Percentiles rank a stretch among this genome's conserved stretches.
Conservation (phyloP, 2,329 filamentous ascomycete genomes). For the Mycogone perniciosa region DNA sequence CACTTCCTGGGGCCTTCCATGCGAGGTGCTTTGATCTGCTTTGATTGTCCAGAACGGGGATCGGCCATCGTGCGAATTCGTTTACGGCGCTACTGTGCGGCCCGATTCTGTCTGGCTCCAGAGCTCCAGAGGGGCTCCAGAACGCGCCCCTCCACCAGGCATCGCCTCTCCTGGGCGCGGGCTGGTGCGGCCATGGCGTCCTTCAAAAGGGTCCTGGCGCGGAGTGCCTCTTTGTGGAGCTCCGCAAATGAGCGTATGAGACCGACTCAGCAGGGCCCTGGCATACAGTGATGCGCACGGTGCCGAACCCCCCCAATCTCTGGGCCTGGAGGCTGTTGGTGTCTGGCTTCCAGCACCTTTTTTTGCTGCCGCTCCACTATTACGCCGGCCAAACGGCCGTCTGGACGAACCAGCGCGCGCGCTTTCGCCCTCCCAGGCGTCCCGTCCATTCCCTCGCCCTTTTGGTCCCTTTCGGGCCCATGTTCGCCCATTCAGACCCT, state of each 20-base stretch:
- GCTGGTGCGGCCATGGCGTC: background rate
- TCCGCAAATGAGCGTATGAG: slow-evolving; percentile 11
- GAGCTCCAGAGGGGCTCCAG: background rate
- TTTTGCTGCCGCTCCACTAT: slow-evolving; percentile 42
- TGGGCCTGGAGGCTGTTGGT: slow-evolving; percentile 4
- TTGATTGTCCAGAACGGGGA: slow-evolving; percentile 5
- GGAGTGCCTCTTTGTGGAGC: slow-evolving; percentile 9
- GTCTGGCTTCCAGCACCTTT: slow-evolving; percentile 12
- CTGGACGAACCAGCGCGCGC: slow-evolving; percentile 31
- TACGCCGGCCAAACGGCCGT: slow-evolving; percentile 53
- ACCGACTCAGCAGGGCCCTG: background rate
- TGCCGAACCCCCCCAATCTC: slow-evolving; percentile 1
- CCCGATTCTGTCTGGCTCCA: slow-evolving; percentile 11
- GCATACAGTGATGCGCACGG: slow-evolving; percentile 1
- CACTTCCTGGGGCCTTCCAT: background rate
- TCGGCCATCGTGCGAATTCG: slow-evolving; percentile 11
- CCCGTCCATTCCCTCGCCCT: slow-evolving; percentile 19
- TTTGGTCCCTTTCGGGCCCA: background rate
- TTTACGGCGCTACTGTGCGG: slow-evolving; percentile 16
- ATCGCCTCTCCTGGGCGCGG: background rate
- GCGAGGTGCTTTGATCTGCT: background rate
- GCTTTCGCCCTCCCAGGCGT: slow-evolving; percentile 20
- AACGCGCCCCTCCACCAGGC: background rate
- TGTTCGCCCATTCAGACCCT: too few relatives aligned
- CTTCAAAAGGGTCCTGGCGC: background rate